Conservation (phyloP, 331 rosid species). For the Prunus yedoensis region DNA sequence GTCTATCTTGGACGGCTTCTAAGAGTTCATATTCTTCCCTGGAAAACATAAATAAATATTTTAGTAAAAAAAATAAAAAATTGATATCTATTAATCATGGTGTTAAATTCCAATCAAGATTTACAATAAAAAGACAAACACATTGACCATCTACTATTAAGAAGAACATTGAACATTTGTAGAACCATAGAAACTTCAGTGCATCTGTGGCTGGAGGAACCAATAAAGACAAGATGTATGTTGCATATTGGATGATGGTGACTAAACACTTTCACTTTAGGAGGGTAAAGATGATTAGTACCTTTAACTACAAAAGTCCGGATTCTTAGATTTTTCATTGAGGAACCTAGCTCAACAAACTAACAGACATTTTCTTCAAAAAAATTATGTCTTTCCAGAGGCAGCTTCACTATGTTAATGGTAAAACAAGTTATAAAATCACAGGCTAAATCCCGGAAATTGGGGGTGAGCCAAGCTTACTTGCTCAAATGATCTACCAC, state of each 20-base stretch:
- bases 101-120: background rate
- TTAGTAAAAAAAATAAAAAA: background rate
- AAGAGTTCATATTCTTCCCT: slow-evolving; percentile 93
- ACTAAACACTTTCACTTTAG: background rate
- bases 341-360: background rate
- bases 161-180: background rate
- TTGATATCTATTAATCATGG: background rate
- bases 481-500: background rate
- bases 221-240: background rate
- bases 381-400: too few species aligned
- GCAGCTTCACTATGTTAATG: background rate
- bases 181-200: background rate
- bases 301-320: background rate
- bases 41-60: slow-evolving; percentile 20
- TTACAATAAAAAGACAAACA: background rate
- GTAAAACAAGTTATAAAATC: background rate
- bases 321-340: background rate
- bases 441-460: background rate
- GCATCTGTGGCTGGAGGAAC: background rate
- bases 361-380: background rate
- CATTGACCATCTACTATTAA: background rate
- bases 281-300: background rate
- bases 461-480: background rate
- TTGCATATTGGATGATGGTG: slow-evolving; percentile 4
- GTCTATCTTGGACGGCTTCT: slow-evolving; percentile 90